phyloP scores from a whole-genome alignment of 495 filamentous ascomycete species.

The Pseudomonodictys pantanalensis region DNA sequence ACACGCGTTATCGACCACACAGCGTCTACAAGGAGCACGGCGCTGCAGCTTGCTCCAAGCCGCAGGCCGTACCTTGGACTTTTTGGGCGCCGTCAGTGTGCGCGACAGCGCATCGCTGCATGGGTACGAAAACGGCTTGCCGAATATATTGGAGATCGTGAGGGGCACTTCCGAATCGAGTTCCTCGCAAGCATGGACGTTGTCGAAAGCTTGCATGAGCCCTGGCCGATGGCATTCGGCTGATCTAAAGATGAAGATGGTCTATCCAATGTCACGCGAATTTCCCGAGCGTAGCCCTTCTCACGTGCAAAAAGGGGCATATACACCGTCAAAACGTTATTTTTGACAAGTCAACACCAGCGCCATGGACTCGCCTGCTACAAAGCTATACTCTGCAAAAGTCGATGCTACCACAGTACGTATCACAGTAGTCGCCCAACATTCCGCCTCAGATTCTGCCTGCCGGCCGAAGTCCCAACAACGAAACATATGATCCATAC shows the following conservation, averaged over 20 bases:
- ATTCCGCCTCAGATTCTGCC: background rate
- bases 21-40: background rate
- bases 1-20: background rate
- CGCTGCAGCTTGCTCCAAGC: background rate
- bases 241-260: conserved; percentile 1
- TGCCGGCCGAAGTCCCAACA: background rate
- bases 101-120: conserved; percentile 2
- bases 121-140: conserved; percentile 8
- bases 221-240: no score
- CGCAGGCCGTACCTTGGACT: background rate
- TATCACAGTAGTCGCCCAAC: background rate
- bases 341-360: background rate
- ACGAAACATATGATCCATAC: background rate
- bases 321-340: background rate
- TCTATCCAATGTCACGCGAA: background rate
- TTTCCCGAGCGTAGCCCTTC: background rate
- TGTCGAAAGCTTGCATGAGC: no score
- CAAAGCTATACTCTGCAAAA: no score
- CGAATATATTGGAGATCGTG: conserved; percentile 20
- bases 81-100: background rate
- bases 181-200: background rate
- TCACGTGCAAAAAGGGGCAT: background rate
- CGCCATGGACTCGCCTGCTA: background rate
- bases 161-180: conserved; percentile 23
- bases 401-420: background rate